Evolutionary conservation across 2,329 filamentous ascomycete genomes (phyloP), one percentile per base, ranked within the genome.

Genomic region (Fusarium nodosum): DNA sequence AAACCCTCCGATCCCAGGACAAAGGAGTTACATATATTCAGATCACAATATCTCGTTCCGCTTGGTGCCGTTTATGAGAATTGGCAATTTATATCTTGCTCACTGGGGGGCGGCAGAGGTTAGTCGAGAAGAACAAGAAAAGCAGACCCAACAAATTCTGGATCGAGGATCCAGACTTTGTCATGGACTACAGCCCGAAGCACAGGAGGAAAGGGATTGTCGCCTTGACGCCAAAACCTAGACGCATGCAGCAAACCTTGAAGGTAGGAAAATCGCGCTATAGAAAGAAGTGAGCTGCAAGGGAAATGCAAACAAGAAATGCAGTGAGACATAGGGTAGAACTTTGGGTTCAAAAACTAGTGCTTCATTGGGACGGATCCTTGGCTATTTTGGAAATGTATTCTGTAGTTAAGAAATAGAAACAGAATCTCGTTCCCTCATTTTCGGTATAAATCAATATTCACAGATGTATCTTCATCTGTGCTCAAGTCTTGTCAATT

Each of bases 281-380:
- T 11, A 11, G 9, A 6, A n/a, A 18, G 7, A 18, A 2, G 7
- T 18, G 18, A 0, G 16, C 3, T 16, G 7, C 16, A 1, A 7
- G 8, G 15, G 8, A 34, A 18, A 16, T 34, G 15, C 6, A 16
- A 8, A 7, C 15, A 9, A 34, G 16, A 16, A 18, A 34, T 9
- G 1, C 3, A 9, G 7, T 18, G 33, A 18, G 33, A 36, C 8
- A 10, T 9, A 10, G 4, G 16, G 7, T 9, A 18, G 33, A 18
- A 18, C 33, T 18, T 8, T 28, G 4, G 33, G 15, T 13, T 15
- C 8, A 10, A 8, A 36, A n/a, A 36, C 2, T 10, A n/a, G 16
- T 36, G 34, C 8, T 10, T 18, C 33, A n/a, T 16, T 38, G 34
- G 11, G n/a, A n/a, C 18, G 2, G 5, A n/a, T 9, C 18, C 9